Evolutionary conservation across 2,329 filamentous ascomycete genomes (phyloP), one percentile per base, ranked within the genome.

Genomic region (Colletotrichum kahawae): DNA sequence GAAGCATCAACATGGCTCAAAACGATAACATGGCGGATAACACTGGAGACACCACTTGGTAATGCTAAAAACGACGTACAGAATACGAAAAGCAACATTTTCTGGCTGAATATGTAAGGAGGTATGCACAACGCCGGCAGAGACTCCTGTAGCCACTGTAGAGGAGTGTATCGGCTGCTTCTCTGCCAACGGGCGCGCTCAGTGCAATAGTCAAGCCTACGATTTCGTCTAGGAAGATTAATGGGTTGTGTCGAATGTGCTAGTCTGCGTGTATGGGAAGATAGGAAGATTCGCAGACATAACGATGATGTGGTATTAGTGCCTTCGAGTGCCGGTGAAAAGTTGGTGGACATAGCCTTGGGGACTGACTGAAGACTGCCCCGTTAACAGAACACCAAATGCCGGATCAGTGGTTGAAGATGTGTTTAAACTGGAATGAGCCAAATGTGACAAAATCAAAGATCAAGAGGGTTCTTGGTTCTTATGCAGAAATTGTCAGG

Each of bases 391-490:
- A 21, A 21, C 21, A 24, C 24, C 24, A 24, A 24, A 24, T 4
- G 24, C 24, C 24, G 4, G 4, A 24, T 24, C 24, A 24, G 24
- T 21, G 21, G 21, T 21, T 21, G 21, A 24, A 24, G 3, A 16
- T 16, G 1, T 18, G 4, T 38, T 8, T 38, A 4, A 43, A 43
- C 18, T 43, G 18, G 18, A 1, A 43, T n/a, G 0, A 0, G 38
- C 5, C 38, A 43, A 43, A 43, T 43, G 18, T 43, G 3, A 0
- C 38, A 6, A 43, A 12, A 43, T 43, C 2, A 43, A 43, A 24
- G 24, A 24, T 24, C 24, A 21, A 21, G 21, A 21, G 21, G 21
- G 24, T 24, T 24, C 24, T 24, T 24, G 24, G 3, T 24, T 24
- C 24, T 24, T 24, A 24, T 24, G 24, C 24, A 24, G 24, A 24